A percentile compares a stretch with the other conserved stretches of the same genome.
Conservation (phyloP, 176 grass and related monocot species). For the Lolium perenne region DNA sequence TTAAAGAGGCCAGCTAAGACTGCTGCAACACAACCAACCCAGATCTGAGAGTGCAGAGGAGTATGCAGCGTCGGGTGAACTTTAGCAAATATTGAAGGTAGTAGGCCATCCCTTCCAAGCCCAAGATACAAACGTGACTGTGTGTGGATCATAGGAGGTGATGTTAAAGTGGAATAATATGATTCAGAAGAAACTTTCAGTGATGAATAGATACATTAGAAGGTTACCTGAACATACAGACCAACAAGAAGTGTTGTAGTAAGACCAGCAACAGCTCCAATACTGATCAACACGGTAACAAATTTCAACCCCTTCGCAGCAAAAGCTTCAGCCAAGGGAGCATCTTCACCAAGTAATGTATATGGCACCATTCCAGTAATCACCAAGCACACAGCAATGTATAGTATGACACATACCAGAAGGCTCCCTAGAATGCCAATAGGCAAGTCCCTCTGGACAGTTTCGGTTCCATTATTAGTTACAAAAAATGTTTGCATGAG, state of each 20-base stretch:
- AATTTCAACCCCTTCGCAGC: slow-evolving; percentile 86
- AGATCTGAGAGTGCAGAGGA: slow-evolving; percentile 96
- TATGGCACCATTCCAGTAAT: slow-evolving; percentile 99
- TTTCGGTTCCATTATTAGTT: slow-evolving; percentile 6
- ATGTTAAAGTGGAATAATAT: slow-evolving; percentile 44
- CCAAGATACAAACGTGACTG: slow-evolving; percentile 98
- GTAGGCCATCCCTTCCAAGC: slow-evolving; percentile 94
- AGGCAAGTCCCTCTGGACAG: slow-evolving; percentile 79
- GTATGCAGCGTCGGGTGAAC: slow-evolving; percentile 82
- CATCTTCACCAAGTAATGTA: slow-evolving; percentile 76
- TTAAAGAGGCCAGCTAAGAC: slow-evolving; percentile 89
- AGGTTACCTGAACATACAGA: slow-evolving; percentile 95
- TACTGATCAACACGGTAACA: slow-evolving; percentile 86
- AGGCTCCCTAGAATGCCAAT: slow-evolving; percentile 92
- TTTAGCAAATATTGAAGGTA: slow-evolving; percentile 81
- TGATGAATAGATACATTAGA: not conserved
- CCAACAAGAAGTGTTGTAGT: slow-evolving; percentile 96
- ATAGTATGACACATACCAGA: slow-evolving; percentile 73
- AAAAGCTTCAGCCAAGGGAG: slow-evolving; percentile 97
- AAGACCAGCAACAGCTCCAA: slow-evolving; percentile 90
- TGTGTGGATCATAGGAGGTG: slow-evolving; percentile 37
- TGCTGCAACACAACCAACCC: slow-evolving; percentile 89
- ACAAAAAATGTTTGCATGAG: slow-evolving; percentile 10
- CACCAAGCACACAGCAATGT: slow-evolving; percentile 94
- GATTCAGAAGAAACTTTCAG: not conserved